Evolutionary conservation across 148 eudicot genomes (phyloP).

Genomic region (Silene conica): DNA sequence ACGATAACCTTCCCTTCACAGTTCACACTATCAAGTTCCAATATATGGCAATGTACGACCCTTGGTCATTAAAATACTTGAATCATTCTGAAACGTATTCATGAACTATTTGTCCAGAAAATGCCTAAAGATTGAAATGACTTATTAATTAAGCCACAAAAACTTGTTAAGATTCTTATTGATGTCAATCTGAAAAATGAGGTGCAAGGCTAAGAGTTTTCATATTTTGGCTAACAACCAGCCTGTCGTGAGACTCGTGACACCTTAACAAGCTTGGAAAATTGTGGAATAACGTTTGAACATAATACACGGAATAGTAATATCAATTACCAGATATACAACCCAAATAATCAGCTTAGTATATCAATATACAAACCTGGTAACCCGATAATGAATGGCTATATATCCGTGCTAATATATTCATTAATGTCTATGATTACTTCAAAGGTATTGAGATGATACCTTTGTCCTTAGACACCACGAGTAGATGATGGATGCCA

Average conservation of each 20-base stretch:
- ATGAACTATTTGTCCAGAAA: not conserved
- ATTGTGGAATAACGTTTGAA: not conserved
- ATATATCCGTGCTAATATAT: no score
- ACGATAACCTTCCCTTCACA: no score
- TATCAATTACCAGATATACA: not conserved
- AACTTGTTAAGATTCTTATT: not conserved
- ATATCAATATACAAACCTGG: not conserved
- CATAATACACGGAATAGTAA: not conserved
- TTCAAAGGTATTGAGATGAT: not conserved
- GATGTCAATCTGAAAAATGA: not conserved
- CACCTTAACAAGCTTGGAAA: not conserved
- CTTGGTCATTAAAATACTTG: not conserved
- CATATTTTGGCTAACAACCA: not conserved
- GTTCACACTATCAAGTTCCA: no score
- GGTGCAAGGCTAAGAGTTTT: not conserved
- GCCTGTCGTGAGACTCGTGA: not conserved
- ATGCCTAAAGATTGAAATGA: no score
- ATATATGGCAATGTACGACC: not conserved
- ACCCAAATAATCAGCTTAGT: not conserved
- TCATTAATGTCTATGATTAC: no score
- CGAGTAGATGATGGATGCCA: constrained; percentile 75
- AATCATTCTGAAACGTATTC: not conserved
- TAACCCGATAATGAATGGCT: no score
- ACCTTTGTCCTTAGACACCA: constrained; percentile 94
- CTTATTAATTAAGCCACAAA: no score